Conservation (phyloP, 2,329 filamentous ascomycete species). For the Colletotrichum aenigma region DNA sequence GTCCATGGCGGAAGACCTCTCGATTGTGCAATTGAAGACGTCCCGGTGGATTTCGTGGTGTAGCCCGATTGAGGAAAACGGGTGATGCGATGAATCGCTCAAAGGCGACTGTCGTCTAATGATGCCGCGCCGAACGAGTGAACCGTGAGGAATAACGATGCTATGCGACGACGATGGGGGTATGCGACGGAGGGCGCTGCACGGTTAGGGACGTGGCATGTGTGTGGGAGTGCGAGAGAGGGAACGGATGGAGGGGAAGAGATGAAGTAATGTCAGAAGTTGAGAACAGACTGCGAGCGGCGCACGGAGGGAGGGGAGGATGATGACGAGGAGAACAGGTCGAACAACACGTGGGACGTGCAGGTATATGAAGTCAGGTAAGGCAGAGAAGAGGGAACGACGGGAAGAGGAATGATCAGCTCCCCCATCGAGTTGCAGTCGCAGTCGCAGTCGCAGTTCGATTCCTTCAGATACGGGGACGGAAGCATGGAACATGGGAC, state of each 20-base stretch:
- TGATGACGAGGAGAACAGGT: background rate
- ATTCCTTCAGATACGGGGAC: background rate
- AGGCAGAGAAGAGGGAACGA: background rate
- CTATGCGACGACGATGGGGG: background rate
- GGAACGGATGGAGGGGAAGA: background rate
- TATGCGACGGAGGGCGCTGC: background rate
- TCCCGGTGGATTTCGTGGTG: background rate
- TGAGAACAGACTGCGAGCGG: background rate
- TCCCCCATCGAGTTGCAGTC: background rate
- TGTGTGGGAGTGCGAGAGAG: background rate
- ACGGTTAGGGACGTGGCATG: background rate
- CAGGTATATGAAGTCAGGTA: slow-evolving; percentile 2
- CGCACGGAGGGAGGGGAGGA: background rate
- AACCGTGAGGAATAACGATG: background rate
- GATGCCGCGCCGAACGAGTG: background rate
- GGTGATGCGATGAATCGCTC: background rate
- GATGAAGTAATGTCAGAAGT: background rate
- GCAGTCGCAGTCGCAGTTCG: background rate
- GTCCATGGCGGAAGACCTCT: background rate
- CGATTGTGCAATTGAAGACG: background rate
- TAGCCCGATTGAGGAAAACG: background rate
- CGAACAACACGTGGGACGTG: slow-evolving; percentile 9
- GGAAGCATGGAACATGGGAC: background rate
- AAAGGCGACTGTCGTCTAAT: background rate
- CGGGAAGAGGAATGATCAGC: background rate